Evolutionary conservation across 2,329 filamentous ascomycete species (phyloP).

Genomic region (Trichocomaceae sp.): DNA sequence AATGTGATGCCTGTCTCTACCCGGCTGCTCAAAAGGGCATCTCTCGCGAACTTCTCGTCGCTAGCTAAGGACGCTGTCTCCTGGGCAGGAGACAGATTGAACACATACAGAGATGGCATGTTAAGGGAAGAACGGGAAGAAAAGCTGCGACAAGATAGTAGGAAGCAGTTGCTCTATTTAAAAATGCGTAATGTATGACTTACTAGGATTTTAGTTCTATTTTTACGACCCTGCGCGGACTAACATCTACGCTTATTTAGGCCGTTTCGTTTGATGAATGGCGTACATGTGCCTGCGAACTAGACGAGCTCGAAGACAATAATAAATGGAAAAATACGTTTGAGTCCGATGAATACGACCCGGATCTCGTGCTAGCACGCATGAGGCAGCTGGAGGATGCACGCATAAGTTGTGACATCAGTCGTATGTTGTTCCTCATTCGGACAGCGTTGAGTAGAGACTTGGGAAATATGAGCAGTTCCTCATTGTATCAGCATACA

Average conservation of each 20-base stretch:
- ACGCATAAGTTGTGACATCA: slow-evolving; percentile 62
- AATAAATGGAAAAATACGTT: slow-evolving; percentile 70
- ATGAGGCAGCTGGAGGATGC: slow-evolving; percentile 69
- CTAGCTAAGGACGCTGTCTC: slow-evolving; percentile 28
- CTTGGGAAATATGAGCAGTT: slow-evolving; percentile 78
- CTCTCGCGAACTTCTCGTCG: slow-evolving; percentile 29
- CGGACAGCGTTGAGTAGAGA: slow-evolving; percentile 74
- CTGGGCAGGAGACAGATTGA: slow-evolving; percentile 30
- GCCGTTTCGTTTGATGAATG: slow-evolving; percentile 66
- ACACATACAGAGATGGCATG: slow-evolving; percentile 47
- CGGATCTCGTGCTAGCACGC: slow-evolving; percentile 60
- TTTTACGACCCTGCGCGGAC: background rate
- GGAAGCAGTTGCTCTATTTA: slow-evolving; percentile 56
- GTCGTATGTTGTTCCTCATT: slow-evolving; percentile 70
- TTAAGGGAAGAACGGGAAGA: slow-evolving; percentile 46
- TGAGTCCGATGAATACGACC: slow-evolving; percentile 64
- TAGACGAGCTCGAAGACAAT: slow-evolving; percentile 74
- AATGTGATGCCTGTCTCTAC: background rate
- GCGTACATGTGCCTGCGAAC: slow-evolving; percentile 65
- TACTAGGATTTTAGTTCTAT: slow-evolving; percentile 15
- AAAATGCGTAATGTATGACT: slow-evolving; percentile 58
- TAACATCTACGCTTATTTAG: slow-evolving; percentile 34
- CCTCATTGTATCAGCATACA: slow-evolving; percentile 73
- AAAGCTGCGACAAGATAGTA: slow-evolving; percentile 47
- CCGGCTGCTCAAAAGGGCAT: slow-evolving; percentile 21